These are phyloP conservation scores for Picochlorum sp. DNA, from an alignment of 139 green algal species.

Conservation along the genomic window DNA sequence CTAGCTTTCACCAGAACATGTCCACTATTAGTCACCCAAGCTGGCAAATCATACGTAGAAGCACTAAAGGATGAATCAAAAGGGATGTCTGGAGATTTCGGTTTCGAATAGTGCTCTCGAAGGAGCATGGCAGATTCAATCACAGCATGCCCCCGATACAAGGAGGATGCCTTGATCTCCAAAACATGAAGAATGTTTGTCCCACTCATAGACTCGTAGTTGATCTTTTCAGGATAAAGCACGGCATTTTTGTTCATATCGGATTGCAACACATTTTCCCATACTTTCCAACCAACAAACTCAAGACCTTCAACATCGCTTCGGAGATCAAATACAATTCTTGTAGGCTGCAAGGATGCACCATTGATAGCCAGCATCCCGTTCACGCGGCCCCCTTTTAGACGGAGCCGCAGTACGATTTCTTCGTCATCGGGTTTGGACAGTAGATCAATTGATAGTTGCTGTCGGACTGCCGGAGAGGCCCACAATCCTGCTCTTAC, in stretches of 20 bases:
- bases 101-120: neutral
- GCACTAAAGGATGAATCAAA: neutral
- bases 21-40: slow-evolving; percentile 24
- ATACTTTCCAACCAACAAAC: neutral
- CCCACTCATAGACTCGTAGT: neutral
- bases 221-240: neutral
- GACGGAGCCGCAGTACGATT: neutral
- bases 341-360: neutral
- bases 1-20: slow-evolving; percentile 24
- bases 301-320: neutral
- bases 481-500: slow-evolving; percentile 16
- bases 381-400: neutral
- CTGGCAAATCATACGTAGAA: neutral
- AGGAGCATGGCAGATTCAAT: too few relatives aligned
- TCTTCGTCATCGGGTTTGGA: neutral
- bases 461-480: slow-evolving; percentile 1
- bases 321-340: neutral
- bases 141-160: neutral
- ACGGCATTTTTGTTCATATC: neutral
- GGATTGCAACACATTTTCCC: neutral
- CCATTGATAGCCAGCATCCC: neutral
- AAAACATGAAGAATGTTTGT: neutral
- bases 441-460: neutral
- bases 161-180: too few relatives aligned
- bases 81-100: neutral